Conservation (phyloP, 2,329 filamentous ascomycete genomes). For the Juglanconis oblonga region DNA sequence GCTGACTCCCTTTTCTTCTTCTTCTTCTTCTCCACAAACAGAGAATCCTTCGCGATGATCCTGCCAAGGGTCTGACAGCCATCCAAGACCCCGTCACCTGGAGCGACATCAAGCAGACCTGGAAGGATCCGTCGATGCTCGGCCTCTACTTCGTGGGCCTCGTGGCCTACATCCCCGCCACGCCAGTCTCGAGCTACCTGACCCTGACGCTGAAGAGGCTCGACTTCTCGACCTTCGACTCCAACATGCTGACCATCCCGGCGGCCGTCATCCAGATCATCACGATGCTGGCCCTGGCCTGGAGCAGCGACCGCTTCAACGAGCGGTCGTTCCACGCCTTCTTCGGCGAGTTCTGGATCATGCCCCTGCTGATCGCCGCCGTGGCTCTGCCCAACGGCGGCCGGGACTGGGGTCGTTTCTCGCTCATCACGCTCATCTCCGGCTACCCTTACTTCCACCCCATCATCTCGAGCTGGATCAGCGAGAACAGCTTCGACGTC, state of each 20-base stretch:
- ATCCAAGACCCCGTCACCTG: slow-evolving; percentile 41
- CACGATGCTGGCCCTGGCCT: slow-evolving; percentile 52
- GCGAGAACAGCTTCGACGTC: slow-evolving; percentile 47
- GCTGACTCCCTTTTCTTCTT: too few species aligned
- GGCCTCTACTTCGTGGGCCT: slow-evolving; percentile 49
- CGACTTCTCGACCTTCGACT: slow-evolving; percentile 56
- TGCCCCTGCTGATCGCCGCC: slow-evolving; percentile 50
- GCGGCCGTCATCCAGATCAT: slow-evolving; percentile 55
- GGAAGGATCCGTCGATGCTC: slow-evolving; percentile 46
- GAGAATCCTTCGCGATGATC: slow-evolving; percentile 51
- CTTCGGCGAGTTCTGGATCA: slow-evolving; percentile 48
- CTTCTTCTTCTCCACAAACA: slow-evolving; percentile 15
- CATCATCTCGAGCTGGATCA: slow-evolving; percentile 48
- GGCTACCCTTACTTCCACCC: slow-evolving; percentile 59
- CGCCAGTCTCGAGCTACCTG: slow-evolving; percentile 47
- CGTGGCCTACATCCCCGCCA: slow-evolving; percentile 46
- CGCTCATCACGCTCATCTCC: slow-evolving; percentile 48
- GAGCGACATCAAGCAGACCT: slow-evolving; percentile 41
- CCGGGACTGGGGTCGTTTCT: slow-evolving; percentile 50
- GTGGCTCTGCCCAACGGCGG: slow-evolving; percentile 45
- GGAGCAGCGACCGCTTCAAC: slow-evolving; percentile 52
- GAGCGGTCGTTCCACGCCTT: slow-evolving; percentile 52
- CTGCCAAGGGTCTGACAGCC: slow-evolving; percentile 48
- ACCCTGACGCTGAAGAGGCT: slow-evolving; percentile 55
- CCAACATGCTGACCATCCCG: slow-evolving; percentile 62